A percentile compares a stretch with the other conserved stretches of the same genome.
Evolutionary conservation across 1,284 basidiomycete genomes (phyloP).

Genomic region (Boletus smithii): DNA sequence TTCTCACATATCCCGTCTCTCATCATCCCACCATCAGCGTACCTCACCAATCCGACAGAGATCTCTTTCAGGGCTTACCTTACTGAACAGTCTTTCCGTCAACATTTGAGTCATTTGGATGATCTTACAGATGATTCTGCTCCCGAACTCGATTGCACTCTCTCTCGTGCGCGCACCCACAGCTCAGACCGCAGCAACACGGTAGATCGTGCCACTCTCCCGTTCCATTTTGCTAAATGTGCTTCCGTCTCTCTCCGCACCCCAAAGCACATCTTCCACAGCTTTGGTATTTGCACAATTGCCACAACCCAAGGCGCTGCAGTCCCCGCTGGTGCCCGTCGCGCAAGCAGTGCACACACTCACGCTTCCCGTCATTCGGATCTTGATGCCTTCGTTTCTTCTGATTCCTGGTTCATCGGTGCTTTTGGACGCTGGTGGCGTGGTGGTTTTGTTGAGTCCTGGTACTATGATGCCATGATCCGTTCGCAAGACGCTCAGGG

Average conservation of each 20-base stretch:
- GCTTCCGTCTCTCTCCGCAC: slow-evolving; percentile 91
- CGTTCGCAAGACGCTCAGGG: slow-evolving; percentile 67
- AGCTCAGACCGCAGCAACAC: slow-evolving; percentile 14
- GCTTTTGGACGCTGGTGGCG: slow-evolving; percentile 88
- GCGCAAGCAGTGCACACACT: slow-evolving; percentile 13
- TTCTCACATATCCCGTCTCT: slow-evolving; percentile 6
- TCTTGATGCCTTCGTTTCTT: slow-evolving; percentile 49
- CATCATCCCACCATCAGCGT: slow-evolving; percentile 59
- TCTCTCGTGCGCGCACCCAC: slow-evolving; percentile 36
- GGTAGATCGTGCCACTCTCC: slow-evolving; percentile 35
- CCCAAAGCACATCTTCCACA: slow-evolving; percentile 85
- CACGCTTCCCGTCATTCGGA: slow-evolving; percentile 31
- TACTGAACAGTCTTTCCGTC: slow-evolving; percentile 92
- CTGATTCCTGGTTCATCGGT: slow-evolving; percentile 83
- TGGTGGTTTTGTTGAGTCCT: slow-evolving; percentile 66
- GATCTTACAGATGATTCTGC: slow-evolving; percentile 53
- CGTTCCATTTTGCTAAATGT: slow-evolving; percentile 87
- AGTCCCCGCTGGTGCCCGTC: slow-evolving; percentile 18
- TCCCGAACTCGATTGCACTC: slow-evolving; percentile 36
- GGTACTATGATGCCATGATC: slow-evolving; percentile 64
- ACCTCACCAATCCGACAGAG: slow-evolving; percentile 91
- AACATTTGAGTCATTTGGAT: slow-evolving; percentile 86
- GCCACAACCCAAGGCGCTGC: slow-evolving; percentile 45
- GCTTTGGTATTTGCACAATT: slow-evolving; percentile 81
- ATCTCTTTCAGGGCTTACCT: slow-evolving; percentile 90